Percentiles rank a stretch among this genome's conserved stretches.
These are phyloP conservation scores for Teratosphaeria epicoccoides DNA, from an alignment of 2,329 filamentous ascomycete species.

Conservation along the genomic window DNA sequence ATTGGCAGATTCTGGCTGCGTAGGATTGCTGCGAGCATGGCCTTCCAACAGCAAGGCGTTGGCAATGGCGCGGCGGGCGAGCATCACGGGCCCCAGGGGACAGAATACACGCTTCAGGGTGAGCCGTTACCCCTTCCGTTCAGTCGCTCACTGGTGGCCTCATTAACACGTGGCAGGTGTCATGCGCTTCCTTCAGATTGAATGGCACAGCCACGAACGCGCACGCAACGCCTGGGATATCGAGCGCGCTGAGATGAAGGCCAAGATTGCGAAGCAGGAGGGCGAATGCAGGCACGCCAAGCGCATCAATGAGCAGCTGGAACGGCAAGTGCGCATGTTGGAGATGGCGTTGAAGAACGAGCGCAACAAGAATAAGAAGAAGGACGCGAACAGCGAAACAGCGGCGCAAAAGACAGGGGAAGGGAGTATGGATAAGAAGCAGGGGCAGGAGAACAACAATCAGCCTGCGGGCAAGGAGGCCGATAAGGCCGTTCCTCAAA, in stretches of 20 bases:
- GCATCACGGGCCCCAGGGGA: constrained; percentile 45
- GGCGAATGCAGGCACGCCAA: constrained; percentile 80
- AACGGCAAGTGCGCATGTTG: constrained; percentile 81
- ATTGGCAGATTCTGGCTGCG: not conserved
- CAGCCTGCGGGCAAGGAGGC: not conserved
- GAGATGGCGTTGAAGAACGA: constrained; percentile 82
- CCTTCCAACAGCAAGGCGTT: constrained; percentile 58
- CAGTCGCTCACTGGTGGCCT: not conserved
- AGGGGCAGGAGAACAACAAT: constrained; percentile 8
- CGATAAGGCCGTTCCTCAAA: not conserved
- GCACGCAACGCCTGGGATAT: constrained; percentile 99
- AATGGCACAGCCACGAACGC: constrained; percentile 98
- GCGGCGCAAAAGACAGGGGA: constrained; percentile 14
- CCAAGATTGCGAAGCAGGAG: constrained; percentile 86
- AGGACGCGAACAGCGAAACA: constrained; percentile 10
- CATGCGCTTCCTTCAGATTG: constrained; percentile 97
- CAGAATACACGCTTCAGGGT: constrained; percentile 66
- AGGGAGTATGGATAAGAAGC: constrained; percentile 26
- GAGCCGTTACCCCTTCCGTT: constrained; percentile 14
- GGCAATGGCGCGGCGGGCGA: constrained; percentile 41
- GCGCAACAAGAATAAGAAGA: constrained; percentile 49
- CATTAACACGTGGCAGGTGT: constrained; percentile 52
- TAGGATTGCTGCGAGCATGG: constrained; percentile 37
- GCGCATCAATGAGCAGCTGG: constrained; percentile 76
- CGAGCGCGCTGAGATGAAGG: constrained; percentile 97